phyloP scores from a whole-genome alignment of 192 early-diverging fungal species.

The Chytriomyces hyalinus region DNA sequence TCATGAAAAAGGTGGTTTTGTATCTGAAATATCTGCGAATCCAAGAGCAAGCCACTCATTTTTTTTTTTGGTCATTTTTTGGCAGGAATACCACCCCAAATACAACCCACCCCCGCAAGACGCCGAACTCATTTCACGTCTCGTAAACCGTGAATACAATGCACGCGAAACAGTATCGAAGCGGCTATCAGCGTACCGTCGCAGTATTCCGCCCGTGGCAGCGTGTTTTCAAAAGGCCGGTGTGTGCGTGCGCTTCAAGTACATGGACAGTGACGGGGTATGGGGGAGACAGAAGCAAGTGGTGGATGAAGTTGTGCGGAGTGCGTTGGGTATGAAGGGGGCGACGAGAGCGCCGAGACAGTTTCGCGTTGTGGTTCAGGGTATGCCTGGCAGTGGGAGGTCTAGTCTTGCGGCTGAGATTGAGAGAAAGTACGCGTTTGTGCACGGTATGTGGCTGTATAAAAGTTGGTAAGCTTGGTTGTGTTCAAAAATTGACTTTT shows the following conservation, averaged over 20 bases:
- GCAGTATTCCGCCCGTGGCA: constrained; percentile 27
- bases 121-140: constrained; percentile 37
- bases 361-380: constrained; percentile 47
- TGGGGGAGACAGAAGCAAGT: constrained; percentile 19
- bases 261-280: constrained; percentile 41
- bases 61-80: too few species aligned
- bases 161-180: constrained; percentile 1
- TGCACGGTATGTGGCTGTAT: constrained; percentile 44
- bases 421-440: constrained; percentile 45
- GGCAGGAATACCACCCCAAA: constrained; percentile 40
- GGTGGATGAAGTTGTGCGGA: constrained; percentile 41
- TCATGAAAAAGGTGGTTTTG: constrained; percentile 28
- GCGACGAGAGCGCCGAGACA: constrained; percentile 50
- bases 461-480: background rate
- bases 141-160: constrained; percentile 46
- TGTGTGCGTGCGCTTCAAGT: constrained; percentile 4
- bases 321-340: constrained; percentile 33
- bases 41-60: too few species aligned
- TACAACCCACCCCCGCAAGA: constrained; percentile 44
- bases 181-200: constrained; percentile 23
- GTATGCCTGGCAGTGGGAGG: constrained; percentile 55
- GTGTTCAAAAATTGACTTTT: background rate
- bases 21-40: too few species aligned
- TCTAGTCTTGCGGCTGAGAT: constrained; percentile 48
- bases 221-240: constrained; percentile 30